Evolutionary conservation across 1,284 basidiomycete genomes (phyloP).

Genomic region (Malassezia furfur): DNA sequence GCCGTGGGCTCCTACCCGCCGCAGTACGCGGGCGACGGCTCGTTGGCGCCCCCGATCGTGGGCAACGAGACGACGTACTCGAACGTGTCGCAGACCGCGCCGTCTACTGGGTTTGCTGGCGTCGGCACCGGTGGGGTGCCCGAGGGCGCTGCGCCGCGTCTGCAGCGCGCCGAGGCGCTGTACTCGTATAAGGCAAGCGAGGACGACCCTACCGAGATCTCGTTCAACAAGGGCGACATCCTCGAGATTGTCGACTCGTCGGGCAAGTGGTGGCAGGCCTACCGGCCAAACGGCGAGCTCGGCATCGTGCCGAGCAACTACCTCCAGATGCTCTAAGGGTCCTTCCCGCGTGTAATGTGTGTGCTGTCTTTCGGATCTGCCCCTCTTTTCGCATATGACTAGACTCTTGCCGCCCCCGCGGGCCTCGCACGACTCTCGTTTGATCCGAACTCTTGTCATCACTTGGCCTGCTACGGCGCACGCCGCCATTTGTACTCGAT

Average conservation of each 20-base stretch:
- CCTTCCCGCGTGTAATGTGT: neutral
- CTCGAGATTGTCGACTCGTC: conserved; percentile 87
- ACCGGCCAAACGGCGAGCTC: conserved; percentile 67
- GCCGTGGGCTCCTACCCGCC: neutral
- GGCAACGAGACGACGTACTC: neutral
- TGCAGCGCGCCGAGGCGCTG: conserved; percentile 71
- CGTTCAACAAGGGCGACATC: conserved; percentile 83
- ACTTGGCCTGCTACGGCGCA: too few relatives aligned
- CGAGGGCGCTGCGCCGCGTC: conserved; percentile 27
- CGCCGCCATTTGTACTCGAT: too few relatives aligned
- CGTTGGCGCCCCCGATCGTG: neutral
- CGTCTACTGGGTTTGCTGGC: conserved; percentile 1
- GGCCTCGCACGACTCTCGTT: neutral
- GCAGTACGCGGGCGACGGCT: neutral
- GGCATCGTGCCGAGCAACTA: conserved; percentile 57
- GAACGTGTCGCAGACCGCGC: conserved; percentile 5
- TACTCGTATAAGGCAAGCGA: conserved; percentile 82
- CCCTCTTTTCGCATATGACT: neutral
- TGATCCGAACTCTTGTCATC: neutral
- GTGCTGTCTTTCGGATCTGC: neutral
- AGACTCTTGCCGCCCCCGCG: too few relatives aligned
- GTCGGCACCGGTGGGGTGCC: neutral
- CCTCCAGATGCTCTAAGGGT: conserved; percentile 32
- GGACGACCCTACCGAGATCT: conserved; percentile 93
- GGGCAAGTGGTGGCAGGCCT: conserved; percentile 68